Evolutionary conservation across 192 early-diverging fungal genomes (phyloP).

Genomic region (Rhizophagus prolifer): DNA sequence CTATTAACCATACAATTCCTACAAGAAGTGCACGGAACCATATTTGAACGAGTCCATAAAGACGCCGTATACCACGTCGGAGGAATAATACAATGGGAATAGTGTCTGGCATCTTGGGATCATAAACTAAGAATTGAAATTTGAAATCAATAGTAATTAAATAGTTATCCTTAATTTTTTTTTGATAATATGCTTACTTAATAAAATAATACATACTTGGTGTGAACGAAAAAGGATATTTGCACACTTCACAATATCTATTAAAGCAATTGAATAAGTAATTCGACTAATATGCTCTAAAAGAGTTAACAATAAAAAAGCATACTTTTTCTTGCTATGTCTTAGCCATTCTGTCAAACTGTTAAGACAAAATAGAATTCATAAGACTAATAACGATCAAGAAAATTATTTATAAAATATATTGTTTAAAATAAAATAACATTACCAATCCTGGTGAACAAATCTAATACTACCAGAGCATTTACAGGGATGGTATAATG

Average conservation of each 20-base stretch:
- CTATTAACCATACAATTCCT: conserved; percentile 71
- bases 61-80: conserved; percentile 49
- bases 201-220: conserved; percentile 57
- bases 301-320: not conserved
- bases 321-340: conserved; percentile 75
- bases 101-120: conserved; percentile 67
- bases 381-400: not conserved
- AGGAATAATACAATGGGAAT: conserved; percentile 64
- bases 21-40: conserved; percentile 66
- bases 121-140: conserved; percentile 49
- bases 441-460: conserved; percentile 90
- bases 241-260: conserved; percentile 89
- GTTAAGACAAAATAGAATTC: conserved; percentile 11
- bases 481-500: conserved; percentile 91
- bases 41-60: conserved; percentile 40
- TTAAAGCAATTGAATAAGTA: conserved; percentile 16
- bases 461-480: conserved; percentile 93
- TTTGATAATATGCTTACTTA: not conserved
- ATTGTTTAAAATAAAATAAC: not conserved
- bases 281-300: not conserved
- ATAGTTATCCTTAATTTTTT: not conserved
- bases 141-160: not conserved
- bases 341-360: conserved; percentile 82
- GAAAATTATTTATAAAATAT: not conserved
- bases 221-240: conserved; percentile 80